These are phyloP conservation scores for Stenogyne calaminthoides DNA, from an alignment of 305 asterid genomes.

Conservation along the genomic window DNA sequence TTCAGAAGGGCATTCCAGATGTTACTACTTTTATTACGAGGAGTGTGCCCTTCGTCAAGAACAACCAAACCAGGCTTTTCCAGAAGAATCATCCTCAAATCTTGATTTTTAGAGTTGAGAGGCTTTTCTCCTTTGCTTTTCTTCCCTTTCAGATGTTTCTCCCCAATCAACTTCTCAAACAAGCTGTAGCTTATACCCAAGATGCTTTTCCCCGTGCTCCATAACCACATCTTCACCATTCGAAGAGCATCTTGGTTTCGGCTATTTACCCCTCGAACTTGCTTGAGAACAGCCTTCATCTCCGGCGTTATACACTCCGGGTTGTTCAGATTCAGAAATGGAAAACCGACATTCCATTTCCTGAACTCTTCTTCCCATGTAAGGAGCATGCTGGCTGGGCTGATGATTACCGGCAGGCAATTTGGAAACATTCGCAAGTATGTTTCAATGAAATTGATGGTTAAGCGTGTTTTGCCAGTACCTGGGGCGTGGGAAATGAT, in stretches of 20 bases:
- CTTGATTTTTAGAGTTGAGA: background rate
- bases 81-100: conserved; percentile 44
- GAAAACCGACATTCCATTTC: conserved; percentile 60
- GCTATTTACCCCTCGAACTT: conserved; percentile 6
- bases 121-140: background rate
- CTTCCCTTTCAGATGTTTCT: conserved; percentile 8
- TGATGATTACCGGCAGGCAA: conserved; percentile 51
- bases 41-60: conserved; percentile 80
- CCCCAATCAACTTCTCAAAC: conserved; percentile 37
- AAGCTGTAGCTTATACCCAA: too few relatives aligned
- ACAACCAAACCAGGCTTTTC: conserved; percentile 56
- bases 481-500: conserved; percentile 85
- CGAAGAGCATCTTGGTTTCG: background rate
- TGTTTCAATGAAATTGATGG: conserved; percentile 53
- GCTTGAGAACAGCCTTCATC: conserved; percentile 18
- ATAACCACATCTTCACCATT: too few relatives aligned
- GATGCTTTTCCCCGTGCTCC: too few relatives aligned
- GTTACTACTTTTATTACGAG: conserved; percentile 41
- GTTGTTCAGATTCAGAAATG: conserved; percentile 57
- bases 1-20: too few relatives aligned
- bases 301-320: conserved; percentile 39
- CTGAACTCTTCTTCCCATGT: conserved; percentile 78
- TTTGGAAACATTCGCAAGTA: conserved; percentile 53
- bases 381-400: conserved; percentile 66
- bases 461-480: conserved; percentile 68